phyloP scores from a whole-genome alignment of 176 grass and related monocot genomes.

The Phyllostachys edulis region DNA sequence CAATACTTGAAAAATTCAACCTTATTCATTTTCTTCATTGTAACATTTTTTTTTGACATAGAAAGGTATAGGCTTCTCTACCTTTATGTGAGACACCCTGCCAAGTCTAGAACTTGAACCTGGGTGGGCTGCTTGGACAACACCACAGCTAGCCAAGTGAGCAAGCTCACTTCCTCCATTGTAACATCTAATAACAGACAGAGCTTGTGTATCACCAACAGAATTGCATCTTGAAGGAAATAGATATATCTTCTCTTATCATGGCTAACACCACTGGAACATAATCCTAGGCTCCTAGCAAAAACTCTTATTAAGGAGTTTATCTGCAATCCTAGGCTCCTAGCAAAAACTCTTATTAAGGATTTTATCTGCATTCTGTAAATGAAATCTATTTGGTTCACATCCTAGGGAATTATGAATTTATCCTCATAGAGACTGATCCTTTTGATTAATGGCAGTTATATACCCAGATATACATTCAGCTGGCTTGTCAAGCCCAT shows the following conservation, averaged over 20 bases:
- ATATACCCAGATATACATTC: constrained; percentile 98
- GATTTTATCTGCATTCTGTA: background rate
- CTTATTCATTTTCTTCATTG: too few species aligned
- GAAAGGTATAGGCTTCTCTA: too few species aligned
- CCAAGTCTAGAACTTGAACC: too few species aligned
- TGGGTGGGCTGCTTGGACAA: too few species aligned
- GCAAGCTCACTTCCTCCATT: too few species aligned
- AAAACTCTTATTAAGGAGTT: background rate
- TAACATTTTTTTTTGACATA: too few species aligned
- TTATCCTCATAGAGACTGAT: constrained; percentile 6
- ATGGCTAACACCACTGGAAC: background rate
- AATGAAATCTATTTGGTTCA: background rate
- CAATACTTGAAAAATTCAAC: background rate
- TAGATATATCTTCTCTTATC: background rate
- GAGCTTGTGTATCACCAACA: background rate
- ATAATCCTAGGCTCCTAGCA: background rate
- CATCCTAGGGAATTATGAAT: background rate
- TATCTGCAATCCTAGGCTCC: background rate
- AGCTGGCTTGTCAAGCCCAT: constrained; percentile 97
- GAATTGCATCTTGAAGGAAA: background rate
- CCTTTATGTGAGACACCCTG: too few species aligned
- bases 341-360: background rate
- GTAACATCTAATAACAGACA: too few species aligned
- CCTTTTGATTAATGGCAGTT: constrained; percentile 48
- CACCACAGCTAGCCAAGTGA: too few species aligned